Percentiles rank a stretch among this genome's conserved stretches.
Evolutionary conservation across 176 grass and related monocot genomes (phyloP).

Genomic region (Oryza officinalis): DNA sequence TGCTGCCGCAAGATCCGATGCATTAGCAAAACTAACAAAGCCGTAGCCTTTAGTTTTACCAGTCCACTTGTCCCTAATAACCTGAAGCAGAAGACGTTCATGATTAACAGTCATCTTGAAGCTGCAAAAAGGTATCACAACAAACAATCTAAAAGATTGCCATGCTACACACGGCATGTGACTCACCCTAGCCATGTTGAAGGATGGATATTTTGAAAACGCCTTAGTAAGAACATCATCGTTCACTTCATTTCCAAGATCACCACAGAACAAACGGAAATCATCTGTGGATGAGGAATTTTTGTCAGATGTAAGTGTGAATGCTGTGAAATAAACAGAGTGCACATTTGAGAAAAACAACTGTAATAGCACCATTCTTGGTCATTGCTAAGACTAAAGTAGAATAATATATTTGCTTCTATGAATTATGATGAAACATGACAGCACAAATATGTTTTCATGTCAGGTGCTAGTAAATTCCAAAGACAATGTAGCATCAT

Average conservation of each 20-base stretch:
- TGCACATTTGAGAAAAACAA: conserved; percentile 3
- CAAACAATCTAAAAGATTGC: background rate
- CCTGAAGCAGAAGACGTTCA: conserved; percentile 38
- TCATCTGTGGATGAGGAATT: conserved; percentile 51
- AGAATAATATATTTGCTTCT: background rate
- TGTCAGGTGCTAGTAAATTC: background rate
- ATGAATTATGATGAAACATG: background rate
- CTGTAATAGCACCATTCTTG: background rate
- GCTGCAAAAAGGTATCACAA: background rate
- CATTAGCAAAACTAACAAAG: conserved; percentile 80
- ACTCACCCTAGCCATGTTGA: conserved; percentile 86
- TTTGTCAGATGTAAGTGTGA: background rate
- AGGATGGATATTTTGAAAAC: conserved; percentile 79
- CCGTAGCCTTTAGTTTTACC: conserved; percentile 79
- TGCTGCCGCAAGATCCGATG: conserved; percentile 60
- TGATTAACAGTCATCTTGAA: background rate
- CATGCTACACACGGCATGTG: background rate
- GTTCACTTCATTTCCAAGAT: conserved; percentile 96
- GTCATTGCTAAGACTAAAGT: background rate
- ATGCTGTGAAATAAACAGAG: background rate
- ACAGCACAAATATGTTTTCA: background rate
- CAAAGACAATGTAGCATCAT: background rate
- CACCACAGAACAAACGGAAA: conserved; percentile 87
- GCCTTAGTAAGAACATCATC: conserved; percentile 71
- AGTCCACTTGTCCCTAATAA: conserved; percentile 71